phyloP scores from a whole-genome alignment of 2,329 filamentous ascomycete species.

The Hypoxylon sp. region DNA sequence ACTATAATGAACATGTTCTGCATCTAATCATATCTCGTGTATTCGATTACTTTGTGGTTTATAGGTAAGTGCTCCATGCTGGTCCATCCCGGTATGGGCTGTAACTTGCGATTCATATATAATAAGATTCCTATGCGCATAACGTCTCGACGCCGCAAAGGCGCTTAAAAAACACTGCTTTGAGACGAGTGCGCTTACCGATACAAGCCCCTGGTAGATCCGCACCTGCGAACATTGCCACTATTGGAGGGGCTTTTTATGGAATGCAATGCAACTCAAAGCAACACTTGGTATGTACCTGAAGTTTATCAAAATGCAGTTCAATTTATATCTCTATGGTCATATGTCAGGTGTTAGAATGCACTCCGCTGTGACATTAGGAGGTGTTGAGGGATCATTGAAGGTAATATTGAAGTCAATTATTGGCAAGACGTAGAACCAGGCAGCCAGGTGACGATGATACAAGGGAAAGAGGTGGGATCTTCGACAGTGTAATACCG shows the following conservation, averaged over 20 bases:
- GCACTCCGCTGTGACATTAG: background rate
- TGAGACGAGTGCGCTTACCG: slow-evolving; percentile 36
- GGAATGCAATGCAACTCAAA: slow-evolving; percentile 2
- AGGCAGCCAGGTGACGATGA: slow-evolving; percentile 45
- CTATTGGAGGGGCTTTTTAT: slow-evolving; percentile 12
- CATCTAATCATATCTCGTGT: background rate
- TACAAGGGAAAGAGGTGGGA: slow-evolving; percentile 41
- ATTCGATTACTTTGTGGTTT: background rate
- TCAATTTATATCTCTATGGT: slow-evolving; percentile 1
- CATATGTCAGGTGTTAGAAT: background rate
- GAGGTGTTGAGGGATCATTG: background rate
- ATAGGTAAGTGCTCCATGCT: background rate
- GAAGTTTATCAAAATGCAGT: background rate
- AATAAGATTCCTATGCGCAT: slow-evolving; percentile 10
- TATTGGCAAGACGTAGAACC: slow-evolving; percentile 30
- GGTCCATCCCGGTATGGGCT: background rate
- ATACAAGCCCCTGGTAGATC: slow-evolving; percentile 29
- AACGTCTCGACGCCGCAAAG: slow-evolving; percentile 20
- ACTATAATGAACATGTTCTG: slow-evolving; percentile 5
- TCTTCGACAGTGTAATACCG: slow-evolving; percentile 29
- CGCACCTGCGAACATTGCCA: slow-evolving; percentile 23
- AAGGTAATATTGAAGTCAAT: slow-evolving; percentile 30
- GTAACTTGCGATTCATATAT: background rate
- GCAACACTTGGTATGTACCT: background rate
- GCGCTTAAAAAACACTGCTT: slow-evolving; percentile 17